Conservation (phyloP, 371 early-diverging fungal genomes). For the Apophysomyces ossiformis region DNA sequence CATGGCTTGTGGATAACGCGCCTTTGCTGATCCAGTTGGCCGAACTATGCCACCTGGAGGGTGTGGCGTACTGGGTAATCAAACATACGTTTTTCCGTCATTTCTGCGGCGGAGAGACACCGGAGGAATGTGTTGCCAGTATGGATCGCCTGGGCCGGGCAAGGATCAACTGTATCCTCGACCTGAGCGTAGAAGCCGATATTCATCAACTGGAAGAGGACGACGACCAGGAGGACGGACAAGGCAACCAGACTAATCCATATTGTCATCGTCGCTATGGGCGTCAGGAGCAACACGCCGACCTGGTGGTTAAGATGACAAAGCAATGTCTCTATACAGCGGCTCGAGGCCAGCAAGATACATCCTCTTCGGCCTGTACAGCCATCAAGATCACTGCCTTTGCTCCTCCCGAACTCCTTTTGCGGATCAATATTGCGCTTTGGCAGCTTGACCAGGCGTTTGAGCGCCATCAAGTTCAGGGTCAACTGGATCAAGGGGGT, state of each 20-base stretch:
- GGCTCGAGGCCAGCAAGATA: conserved; percentile 49
- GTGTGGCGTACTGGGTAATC: conserved; percentile 70
- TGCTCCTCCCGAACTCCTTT: conserved; percentile 70
- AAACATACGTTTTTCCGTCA: conserved; percentile 88
- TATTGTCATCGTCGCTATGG: conserved; percentile 7
- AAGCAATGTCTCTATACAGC: conserved; percentile 75
- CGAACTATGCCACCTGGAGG: conserved; percentile 61
- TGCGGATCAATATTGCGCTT: conserved; percentile 62
- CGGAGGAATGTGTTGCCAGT: conserved; percentile 82
- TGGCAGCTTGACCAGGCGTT: conserved; percentile 36
- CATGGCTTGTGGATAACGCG: conserved; percentile 70
- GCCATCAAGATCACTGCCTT: conserved; percentile 91
- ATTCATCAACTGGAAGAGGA: conserved; percentile 57
- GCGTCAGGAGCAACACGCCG: conserved; percentile 56
- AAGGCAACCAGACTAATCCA: too few species aligned
- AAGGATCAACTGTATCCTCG: conserved; percentile 88
- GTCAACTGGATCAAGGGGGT: conserved; percentile 43
- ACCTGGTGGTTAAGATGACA: conserved; percentile 67
- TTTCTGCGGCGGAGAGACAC: conserved; percentile 94
- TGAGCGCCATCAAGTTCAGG: conserved; percentile 53
- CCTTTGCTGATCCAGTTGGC: conserved; percentile 66
- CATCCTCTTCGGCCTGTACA: conserved; percentile 62
- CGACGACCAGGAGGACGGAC: too few species aligned
- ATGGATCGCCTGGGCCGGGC: conserved; percentile 73
- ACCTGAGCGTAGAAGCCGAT: conserved; percentile 91